A percentile compares a stretch with the other conserved stretches of the same genome.
Conservation (phyloP, 495 filamentous ascomycete genomes). For the Podospora tetraspora region DNA sequence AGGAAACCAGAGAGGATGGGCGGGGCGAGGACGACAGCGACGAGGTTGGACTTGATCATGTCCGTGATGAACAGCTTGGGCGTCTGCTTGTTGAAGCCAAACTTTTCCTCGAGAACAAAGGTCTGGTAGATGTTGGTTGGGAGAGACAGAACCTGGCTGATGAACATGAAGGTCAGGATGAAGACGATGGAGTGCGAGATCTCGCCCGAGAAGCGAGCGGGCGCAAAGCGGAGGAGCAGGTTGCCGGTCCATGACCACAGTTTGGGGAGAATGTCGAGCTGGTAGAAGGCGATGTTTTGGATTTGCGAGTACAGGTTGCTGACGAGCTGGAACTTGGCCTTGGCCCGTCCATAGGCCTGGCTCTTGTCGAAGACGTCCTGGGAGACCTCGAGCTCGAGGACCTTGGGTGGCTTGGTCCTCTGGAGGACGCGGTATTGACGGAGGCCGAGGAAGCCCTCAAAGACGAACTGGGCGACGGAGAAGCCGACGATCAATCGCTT, state of each 20-base stretch:
- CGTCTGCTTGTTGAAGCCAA: slow-evolving; percentile 98
- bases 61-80: slow-evolving; percentile 82
- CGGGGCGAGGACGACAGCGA: slow-evolving; percentile 70
- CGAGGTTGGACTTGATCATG: slow-evolving; percentile 82
- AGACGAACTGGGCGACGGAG: slow-evolving; percentile 77
- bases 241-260: slow-evolving; percentile 79
- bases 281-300: slow-evolving; percentile 82
- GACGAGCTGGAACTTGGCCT: slow-evolving; percentile 81
- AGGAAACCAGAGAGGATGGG: slow-evolving; percentile 89
- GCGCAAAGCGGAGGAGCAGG: slow-evolving; percentile 65
- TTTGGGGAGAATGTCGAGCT: slow-evolving; percentile 83
- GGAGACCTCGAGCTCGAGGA: slow-evolving; percentile 77
- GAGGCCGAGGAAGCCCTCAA: slow-evolving; percentile 77
- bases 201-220: slow-evolving; percentile 77
- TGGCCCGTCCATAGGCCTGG: slow-evolving; percentile 93
- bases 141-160: slow-evolving; percentile 69
- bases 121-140: slow-evolving; percentile 86
- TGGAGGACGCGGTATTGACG: slow-evolving; percentile 84
- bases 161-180: slow-evolving; percentile 77
- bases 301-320: slow-evolving; percentile 76
- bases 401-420: slow-evolving; percentile 71
- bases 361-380: slow-evolving; percentile 91
- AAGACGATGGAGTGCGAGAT: slow-evolving; percentile 92
- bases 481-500: slow-evolving; percentile 94
- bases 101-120: slow-evolving; percentile 93